phyloP scores from a whole-genome alignment of 352 stramenopile species.

The Phytopythium delawarense region DNA sequence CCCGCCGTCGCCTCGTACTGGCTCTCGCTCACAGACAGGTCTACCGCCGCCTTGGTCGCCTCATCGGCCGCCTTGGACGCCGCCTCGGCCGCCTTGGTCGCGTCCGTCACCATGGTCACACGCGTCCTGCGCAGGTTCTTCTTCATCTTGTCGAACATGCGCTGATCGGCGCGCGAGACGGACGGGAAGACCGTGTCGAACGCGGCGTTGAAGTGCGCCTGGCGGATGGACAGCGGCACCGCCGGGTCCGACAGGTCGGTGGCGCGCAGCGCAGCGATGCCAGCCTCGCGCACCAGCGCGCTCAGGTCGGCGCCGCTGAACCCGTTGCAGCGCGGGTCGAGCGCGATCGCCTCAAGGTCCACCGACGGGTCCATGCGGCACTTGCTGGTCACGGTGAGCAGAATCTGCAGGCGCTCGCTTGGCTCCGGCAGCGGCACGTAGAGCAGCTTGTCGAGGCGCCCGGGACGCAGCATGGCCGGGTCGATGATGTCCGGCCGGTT shows the following conservation, averaged over 20 bases:
- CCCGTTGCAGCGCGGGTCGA: slow-evolving; percentile 85
- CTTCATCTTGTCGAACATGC: slow-evolving; percentile 88
- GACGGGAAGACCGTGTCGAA: slow-evolving; percentile 84
- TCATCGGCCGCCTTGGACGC: too few species aligned
- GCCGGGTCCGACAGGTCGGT: slow-evolving; percentile 39
- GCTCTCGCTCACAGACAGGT: neutral
- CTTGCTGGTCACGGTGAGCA: slow-evolving; percentile 87
- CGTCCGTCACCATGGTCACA: slow-evolving; percentile 17
- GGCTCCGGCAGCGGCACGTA: slow-evolving; percentile 96
- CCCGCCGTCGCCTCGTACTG: neutral
- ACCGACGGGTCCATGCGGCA: slow-evolving; percentile 62
- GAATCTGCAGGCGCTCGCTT: slow-evolving; percentile 81
- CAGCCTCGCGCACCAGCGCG: slow-evolving; percentile 95
- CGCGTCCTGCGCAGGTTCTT: slow-evolving; percentile 79
- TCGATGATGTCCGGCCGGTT: slow-evolving; percentile 99
- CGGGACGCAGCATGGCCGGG: slow-evolving; percentile 97
- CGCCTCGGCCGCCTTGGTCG: slow-evolving; percentile 3
- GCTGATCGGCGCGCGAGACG: slow-evolving; percentile 77
- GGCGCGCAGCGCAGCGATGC: slow-evolving; percentile 90
- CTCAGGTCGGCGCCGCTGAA: slow-evolving; percentile 98
- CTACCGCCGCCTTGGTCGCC: neutral
- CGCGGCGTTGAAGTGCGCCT: slow-evolving; percentile 62
- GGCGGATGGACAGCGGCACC: slow-evolving; percentile 47
- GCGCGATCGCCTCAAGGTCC: slow-evolving; percentile 89
- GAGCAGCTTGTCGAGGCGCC: slow-evolving; percentile 97